Evolutionary conservation across 2,329 filamentous ascomycete species (phyloP).

Genomic region (Coniochaeta hoffmannii): DNA sequence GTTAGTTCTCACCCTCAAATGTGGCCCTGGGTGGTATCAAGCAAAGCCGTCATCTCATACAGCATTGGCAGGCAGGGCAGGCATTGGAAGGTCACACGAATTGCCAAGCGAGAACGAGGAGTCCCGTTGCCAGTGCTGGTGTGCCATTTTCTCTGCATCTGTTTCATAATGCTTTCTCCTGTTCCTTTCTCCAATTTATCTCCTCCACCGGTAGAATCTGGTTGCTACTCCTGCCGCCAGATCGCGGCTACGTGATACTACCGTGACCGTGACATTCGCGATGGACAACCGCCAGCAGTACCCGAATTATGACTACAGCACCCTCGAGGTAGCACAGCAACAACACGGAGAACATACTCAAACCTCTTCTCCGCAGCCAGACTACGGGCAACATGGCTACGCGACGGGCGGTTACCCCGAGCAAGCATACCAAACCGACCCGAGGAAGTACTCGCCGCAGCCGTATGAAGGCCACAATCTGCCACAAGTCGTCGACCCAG

Average conservation of each 20-base stretch:
- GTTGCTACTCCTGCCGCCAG: not conserved
- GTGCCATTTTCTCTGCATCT: not conserved
- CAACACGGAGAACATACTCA: not conserved
- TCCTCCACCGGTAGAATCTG: not conserved
- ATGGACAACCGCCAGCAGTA: not conserved
- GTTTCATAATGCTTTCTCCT: not conserved
- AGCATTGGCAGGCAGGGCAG: not conserved
- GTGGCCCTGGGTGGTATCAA: not conserved
- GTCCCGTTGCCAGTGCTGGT: not conserved
- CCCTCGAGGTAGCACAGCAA: slow-evolving; percentile 1
- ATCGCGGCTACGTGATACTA: not conserved
- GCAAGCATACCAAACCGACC: not conserved
- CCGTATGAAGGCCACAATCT: not conserved
- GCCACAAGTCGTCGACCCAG: not conserved
- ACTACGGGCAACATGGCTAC: not conserved
- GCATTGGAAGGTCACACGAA: not conserved
- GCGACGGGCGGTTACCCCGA: not conserved
- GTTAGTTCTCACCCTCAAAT: not conserved
- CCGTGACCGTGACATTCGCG: too few relatives aligned
- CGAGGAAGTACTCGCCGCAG: not conserved
- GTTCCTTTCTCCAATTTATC: not conserved
- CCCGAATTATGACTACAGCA: slow-evolving; percentile 2
- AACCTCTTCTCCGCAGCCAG: not conserved
- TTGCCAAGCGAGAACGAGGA: not conserved
- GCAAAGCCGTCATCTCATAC: not conserved